Conservation (phyloP, 2,329 filamentous ascomycete species). For the Calonectria pseudoreteaudii region DNA sequence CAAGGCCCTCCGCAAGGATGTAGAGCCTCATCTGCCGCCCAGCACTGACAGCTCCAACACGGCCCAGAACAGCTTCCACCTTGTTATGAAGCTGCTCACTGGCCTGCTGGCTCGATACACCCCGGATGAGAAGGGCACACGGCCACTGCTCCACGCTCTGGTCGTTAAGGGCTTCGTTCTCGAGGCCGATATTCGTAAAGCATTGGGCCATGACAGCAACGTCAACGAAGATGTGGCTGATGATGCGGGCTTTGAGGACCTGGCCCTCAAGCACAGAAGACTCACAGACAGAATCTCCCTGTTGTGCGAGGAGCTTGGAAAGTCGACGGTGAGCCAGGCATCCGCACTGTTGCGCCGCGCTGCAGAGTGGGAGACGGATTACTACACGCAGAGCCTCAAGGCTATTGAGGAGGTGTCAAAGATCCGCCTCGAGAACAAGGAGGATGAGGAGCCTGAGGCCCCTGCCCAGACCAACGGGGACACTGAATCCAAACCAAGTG, state of each 20-base stretch:
- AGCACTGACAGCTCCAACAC: background rate
- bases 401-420: background rate
- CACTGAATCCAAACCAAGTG: background rate
- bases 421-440: background rate
- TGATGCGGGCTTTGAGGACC: background rate
- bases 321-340: background rate
- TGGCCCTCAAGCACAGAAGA: background rate
- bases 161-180: background rate
- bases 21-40: background rate
- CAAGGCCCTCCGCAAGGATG: background rate
- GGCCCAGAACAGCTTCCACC: background rate
- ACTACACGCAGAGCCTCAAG: background rate
- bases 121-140: background rate
- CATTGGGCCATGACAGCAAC: background rate
- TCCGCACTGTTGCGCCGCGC: background rate
- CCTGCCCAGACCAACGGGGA: background rate
- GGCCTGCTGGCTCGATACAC: background rate
- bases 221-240: background rate
- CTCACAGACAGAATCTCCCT: background rate
- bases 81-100: background rate
- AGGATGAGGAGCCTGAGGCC: background rate
- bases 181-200: background rate
- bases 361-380: background rate
- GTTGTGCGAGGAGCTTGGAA: background rate
- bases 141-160: background rate